Base-by-base conservation (phyloP, 2,329 filamentous ascomycete genomes). In the Xylariaceae sp. region DNA sequence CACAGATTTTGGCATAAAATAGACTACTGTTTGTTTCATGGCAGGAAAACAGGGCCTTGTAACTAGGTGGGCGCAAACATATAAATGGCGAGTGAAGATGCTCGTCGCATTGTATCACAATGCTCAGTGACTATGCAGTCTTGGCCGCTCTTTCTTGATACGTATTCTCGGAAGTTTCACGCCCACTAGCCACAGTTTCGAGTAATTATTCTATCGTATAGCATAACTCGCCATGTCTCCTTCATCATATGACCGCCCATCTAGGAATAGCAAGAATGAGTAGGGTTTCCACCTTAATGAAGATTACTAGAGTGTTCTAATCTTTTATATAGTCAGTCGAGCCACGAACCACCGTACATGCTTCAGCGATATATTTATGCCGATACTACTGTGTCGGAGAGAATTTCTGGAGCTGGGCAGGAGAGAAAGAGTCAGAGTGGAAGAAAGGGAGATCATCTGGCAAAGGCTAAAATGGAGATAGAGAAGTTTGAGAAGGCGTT, bases 401-500 rank as follows among this genome's bases (percentile, higher is more conserved):
- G 47, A 29, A 37, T 27, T 16, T 43, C 47, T 8, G 32, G 47
- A 3, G 15, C 21, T 7, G 46, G 13, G 7, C 24, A 26, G n/a
- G 15, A 20, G 6, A 24, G 11, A 9, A 4, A 33, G 11, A 49
- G 37, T 15, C n/a, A 36, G 24, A 23, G 11, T 7, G 11, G 11
- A 11, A 41, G 9, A 2, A 4, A 20, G 7, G 13, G 10, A 20
- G 6, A 35, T 11, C 15, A 49, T 21, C 18, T 15, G n/a, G n/a
- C 37, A 11, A 49, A 18, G 11, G 46, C 46, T 11, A 18, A 49
- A 10, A 20, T 29, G 16, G 47, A 27, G 23, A 42, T 50, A 15
- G 23, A 50, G 10, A 43, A 50, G n/a, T 50, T 50, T n/a, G 47
- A 50, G 11, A 18, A 42, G 18, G 37, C 47, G 15, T 50, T 20